Percentiles rank a stretch among this genome's conserved stretches.
phyloP scores from a whole-genome alignment of 305 asterid genomes.

The Solanum hybrid region DNA sequence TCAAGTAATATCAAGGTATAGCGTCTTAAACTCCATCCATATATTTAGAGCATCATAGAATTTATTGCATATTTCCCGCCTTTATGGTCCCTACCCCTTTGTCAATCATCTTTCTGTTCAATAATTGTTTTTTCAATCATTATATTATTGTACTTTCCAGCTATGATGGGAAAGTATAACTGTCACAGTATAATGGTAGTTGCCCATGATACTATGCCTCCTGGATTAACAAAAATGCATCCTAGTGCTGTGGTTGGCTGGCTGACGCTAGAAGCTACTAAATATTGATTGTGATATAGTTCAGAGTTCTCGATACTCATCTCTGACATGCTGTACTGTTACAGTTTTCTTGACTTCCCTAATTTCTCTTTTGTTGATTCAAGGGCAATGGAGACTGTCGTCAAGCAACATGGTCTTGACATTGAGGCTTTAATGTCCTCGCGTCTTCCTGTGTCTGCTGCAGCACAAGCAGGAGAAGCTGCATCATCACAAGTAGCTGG shows the following conservation, averaged over 20 bases:
- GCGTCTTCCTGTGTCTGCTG: conserved; percentile 64
- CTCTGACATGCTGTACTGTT: background rate
- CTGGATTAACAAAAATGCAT: background rate
- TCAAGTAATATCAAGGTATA: conserved; percentile 93
- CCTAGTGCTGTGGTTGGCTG: background rate
- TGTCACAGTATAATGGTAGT: background rate
- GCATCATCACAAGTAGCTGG: conserved; percentile 70
- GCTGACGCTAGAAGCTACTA: background rate
- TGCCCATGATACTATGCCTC: background rate
- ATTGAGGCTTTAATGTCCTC: conserved; percentile 84
- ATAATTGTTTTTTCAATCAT: background rate
- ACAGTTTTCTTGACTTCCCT: background rate
- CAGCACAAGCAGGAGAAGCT: conserved; percentile 71
- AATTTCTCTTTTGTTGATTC: background rate
- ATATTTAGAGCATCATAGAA: conserved; percentile 9
- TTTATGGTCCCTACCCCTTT: background rate
- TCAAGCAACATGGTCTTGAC: conserved; percentile 87
- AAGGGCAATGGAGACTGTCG: conserved; percentile 99
- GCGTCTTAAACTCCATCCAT: conserved; percentile 2
- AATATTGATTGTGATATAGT: background rate
- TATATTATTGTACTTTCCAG: background rate
- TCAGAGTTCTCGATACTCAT: background rate
- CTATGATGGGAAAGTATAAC: background rate
- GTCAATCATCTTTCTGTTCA: background rate
- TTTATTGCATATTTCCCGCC: background rate